A percentile compares a stretch with the other conserved stretches of the same genome.
These are phyloP conservation scores for Suhomyces kunorum DNA, from an alignment of 1,139 yeast species.

Conservation along the genomic window DNA sequence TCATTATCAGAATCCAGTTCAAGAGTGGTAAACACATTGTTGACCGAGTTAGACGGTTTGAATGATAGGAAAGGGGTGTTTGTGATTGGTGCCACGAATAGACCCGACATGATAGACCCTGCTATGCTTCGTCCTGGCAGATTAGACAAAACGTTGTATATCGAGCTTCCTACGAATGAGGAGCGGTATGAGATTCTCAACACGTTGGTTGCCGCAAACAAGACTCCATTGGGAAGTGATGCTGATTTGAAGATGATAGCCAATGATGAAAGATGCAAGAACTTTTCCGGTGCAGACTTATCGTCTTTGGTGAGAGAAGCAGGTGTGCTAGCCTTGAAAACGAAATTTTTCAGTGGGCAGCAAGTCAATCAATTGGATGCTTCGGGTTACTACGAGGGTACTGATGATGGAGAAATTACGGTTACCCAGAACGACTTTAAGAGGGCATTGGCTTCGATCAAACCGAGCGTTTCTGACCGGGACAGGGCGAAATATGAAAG, in stretches of 20 bases:
- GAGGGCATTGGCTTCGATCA: constrained; percentile 68
- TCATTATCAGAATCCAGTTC: constrained; percentile 87
- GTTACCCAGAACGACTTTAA: constrained; percentile 71
- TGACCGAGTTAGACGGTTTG: constrained; percentile 92
- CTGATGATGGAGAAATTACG: constrained; percentile 38
- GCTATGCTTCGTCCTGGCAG: constrained; percentile 98
- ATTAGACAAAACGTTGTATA: constrained; percentile 87
- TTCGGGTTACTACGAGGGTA: constrained; percentile 42
- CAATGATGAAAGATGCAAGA: constrained; percentile 74
- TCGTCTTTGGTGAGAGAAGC: constrained; percentile 93
- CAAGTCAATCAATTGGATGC: constrained; percentile 51
- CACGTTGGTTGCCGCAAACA: constrained; percentile 69
- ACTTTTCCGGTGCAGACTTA: constrained; percentile 94
- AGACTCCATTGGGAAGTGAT: constrained; percentile 68
- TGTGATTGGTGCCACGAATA: constrained; percentile 94
- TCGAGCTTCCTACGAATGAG: constrained; percentile 76
- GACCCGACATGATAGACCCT: constrained; percentile 98
- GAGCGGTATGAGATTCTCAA: constrained; percentile 81
- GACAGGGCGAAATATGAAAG: constrained; percentile 78
- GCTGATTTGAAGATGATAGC: constrained; percentile 68
- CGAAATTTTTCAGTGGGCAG: constrained; percentile 56
- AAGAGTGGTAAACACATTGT: constrained; percentile 88
- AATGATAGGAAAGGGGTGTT: constrained; percentile 91
- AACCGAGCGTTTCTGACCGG: constrained; percentile 87
- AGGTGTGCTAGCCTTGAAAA: constrained; percentile 82